phyloP scores from a whole-genome alignment of 176 grass and related monocot genomes.

The Aegilops tauschii region DNA sequence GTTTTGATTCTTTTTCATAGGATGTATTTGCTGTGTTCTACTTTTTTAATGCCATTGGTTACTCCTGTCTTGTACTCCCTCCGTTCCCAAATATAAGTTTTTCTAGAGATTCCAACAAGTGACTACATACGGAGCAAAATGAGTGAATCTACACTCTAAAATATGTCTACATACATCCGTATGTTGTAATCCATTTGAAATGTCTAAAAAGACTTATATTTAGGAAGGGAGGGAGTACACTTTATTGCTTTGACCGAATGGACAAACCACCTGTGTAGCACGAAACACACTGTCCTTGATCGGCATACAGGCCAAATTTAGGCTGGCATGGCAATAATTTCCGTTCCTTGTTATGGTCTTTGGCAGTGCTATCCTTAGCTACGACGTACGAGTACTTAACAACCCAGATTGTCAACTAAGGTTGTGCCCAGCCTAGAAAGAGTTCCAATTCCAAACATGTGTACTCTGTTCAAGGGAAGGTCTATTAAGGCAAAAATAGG shows the following conservation, averaged over 20 bases:
- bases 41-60: background rate
- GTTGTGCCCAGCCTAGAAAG: background rate
- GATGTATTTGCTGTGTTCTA: conserved; percentile 7
- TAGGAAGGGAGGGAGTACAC: too few species aligned
- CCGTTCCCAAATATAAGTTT: too few species aligned
- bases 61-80: background rate
- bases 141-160: too few species aligned
- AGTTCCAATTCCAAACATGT: background rate
- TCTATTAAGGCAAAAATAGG: background rate
- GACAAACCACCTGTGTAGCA: background rate
- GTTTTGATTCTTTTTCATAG: background rate
- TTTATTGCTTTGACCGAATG: background rate
- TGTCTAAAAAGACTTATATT: too few species aligned
- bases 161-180: too few species aligned
- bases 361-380: background rate
- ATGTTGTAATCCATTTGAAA: too few species aligned
- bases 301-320: background rate
- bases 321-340: background rate
- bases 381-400: background rate
- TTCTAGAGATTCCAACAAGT: too few species aligned
- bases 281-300: background rate
- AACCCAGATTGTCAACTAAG: background rate
- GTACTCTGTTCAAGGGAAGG: background rate
- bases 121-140: too few species aligned
- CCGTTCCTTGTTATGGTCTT: background rate